phyloP scores from a whole-genome alignment of 2,329 filamentous ascomycete species.

The Trichoderma breve region DNA sequence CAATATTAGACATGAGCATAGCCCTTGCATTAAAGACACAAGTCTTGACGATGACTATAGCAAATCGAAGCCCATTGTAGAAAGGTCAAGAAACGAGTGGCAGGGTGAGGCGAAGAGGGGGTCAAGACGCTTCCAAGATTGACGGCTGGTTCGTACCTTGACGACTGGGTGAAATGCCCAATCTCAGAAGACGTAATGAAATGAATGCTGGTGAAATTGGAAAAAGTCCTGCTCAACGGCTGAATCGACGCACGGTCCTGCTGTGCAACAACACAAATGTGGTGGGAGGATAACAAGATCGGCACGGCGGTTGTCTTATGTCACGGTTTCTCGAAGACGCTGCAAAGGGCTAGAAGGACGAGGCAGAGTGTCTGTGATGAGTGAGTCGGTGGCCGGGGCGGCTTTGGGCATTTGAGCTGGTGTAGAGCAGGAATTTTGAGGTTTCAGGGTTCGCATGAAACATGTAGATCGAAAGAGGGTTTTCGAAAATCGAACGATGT shows the following conservation, averaged over 20 bases:
- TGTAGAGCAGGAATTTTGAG: neutral
- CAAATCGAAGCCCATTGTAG: neutral
- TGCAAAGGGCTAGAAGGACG: neutral
- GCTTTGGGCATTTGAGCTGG: neutral
- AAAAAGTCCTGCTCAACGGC: neutral
- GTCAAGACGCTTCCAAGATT: neutral
- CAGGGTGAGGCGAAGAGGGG: neutral
- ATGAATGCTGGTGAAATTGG: neutral
- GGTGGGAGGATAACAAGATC: neutral
- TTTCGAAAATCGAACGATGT: neutral
- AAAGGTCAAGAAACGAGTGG: neutral
- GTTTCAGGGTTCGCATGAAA: neutral
- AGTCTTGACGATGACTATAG: neutral
- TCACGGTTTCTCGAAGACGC: neutral
- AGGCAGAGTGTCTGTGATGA: neutral
- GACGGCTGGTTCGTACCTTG: neutral
- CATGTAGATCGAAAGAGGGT: neutral
- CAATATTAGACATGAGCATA: neutral
- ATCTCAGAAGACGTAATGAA: neutral
- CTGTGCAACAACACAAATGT: neutral
- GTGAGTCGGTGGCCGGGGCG: neutral
- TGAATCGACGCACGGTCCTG: neutral
- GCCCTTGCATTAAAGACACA: neutral
- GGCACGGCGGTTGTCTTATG: neutral
- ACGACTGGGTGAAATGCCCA: neutral